Evolutionary conservation across 208 protist species (phyloP).

Genomic region (Crithidia expoeki): DNA sequence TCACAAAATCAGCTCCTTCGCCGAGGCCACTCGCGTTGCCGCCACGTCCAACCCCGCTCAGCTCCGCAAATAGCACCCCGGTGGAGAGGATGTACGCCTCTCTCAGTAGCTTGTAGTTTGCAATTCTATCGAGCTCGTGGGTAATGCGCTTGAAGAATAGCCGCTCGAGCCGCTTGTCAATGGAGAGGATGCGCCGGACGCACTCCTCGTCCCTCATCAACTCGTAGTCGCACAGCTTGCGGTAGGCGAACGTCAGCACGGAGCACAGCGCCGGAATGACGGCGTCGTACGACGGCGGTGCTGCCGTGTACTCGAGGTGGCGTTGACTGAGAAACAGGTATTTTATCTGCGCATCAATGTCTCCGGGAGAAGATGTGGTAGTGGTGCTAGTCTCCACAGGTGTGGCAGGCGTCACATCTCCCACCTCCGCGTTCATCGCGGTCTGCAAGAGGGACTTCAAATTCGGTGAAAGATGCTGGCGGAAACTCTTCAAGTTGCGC

Average conservation of each 20-base stretch:
- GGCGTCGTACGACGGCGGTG: constrained; percentile 55
- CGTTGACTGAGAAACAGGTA: constrained; percentile 60
- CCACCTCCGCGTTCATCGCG: background rate
- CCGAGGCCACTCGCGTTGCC: constrained; percentile 11
- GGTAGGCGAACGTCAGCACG: constrained; percentile 64
- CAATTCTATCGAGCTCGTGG: constrained; percentile 58
- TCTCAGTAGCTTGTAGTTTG: constrained; percentile 46
- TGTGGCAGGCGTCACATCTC: background rate
- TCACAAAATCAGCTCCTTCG: constrained; percentile 21
- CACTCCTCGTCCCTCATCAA: constrained; percentile 38
- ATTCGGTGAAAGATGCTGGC: constrained; percentile 43
- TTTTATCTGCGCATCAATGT: constrained; percentile 42
- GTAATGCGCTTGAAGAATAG: constrained; percentile 53
- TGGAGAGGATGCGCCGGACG: constrained; percentile 60
- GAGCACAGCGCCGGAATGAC: constrained; percentile 61
- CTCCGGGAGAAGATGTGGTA: constrained; percentile 6
- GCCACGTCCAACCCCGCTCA: constrained; percentile 14
- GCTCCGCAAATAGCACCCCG: constrained; percentile 51
- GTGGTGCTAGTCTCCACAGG: background rate
- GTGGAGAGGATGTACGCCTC: constrained; percentile 63
- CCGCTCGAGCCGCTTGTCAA: constrained; percentile 65
- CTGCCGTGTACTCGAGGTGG: constrained; percentile 40
- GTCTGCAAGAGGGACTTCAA: constrained; percentile 24
- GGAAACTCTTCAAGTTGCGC: constrained; percentile 56
- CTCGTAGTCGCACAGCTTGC: constrained; percentile 72